Base-by-base conservation (phyloP, 2,329 filamentous ascomycete genomes). In the Neopestalotiopsis rosae region DNA sequence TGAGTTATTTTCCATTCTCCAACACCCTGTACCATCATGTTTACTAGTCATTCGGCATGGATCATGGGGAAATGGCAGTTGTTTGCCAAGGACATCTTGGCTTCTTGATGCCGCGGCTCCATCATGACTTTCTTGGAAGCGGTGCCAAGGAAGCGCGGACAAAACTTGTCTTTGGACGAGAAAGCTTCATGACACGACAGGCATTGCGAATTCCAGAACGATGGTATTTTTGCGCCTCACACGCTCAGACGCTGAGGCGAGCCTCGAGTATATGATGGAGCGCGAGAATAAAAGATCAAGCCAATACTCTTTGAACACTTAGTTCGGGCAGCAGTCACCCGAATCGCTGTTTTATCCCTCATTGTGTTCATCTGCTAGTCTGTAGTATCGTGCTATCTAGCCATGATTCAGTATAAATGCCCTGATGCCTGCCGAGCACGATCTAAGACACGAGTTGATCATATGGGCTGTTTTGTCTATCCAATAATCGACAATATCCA, bases 1-100 rank as follows among this genome's bases (percentile, higher is more conserved):
- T 87, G 45, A 52, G 45, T 3, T 20, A n/a, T 3, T 20, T 20
- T 10, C n/a, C 3, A 14, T 52, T 17, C 1, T 6, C 17, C 13
- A 1, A 52, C 14, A 9, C 42, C 13, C n/a, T 45, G 42, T 6
- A 6, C 17, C 0, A 10, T 6, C 2, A 28, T 4, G 3, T 28
- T 9, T 7, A 7, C 17, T 2, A n/a, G 45, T 20, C 9, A n/a
- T 20, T 52, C 9, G 45, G 14, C 45, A 52, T 20, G 17, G 45
- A 52, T 20, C 45, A 52, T 52, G 45, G n/a, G 45, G n/a, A 17
- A 52, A 20, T 17, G 45, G 45, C 45, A 52, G 45, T 52, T 52
- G 45, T 38, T 10, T 52, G 45, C 45, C 45, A 52, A 52, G 45
- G n/a, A 52, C n/a, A 52, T 52, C 45, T 52, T 52, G 45, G 45